Conservation (phyloP, 768 basidiomycete genomes). For the Rhodotorula paludigena region DNA sequence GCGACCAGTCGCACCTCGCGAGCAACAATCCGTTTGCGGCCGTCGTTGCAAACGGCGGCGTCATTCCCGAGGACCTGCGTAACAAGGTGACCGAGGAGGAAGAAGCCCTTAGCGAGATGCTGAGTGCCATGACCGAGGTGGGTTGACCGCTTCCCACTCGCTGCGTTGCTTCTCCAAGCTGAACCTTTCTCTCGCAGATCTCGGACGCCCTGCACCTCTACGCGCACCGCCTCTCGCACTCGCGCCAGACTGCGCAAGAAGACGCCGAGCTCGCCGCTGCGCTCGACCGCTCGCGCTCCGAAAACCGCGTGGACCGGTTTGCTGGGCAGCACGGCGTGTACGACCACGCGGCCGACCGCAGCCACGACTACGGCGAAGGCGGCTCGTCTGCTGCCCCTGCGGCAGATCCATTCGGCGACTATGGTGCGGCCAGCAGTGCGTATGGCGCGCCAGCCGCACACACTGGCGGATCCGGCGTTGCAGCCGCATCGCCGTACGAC, state of each 20-base stretch:
- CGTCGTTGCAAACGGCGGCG: background rate
- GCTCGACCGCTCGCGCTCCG: conserved; percentile 4
- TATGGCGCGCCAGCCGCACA: background rate
- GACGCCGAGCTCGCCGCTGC: conserved; percentile 16
- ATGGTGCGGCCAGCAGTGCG: background rate
- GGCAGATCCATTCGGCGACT: too few relatives aligned
- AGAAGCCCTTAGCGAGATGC: conserved; percentile 9
- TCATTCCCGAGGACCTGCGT: background rate
- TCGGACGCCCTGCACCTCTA: conserved; percentile 24
- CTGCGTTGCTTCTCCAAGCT: too few relatives aligned
- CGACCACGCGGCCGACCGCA: background rate
- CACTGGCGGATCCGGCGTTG: background rate
- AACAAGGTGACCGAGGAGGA: conserved; percentile 25
- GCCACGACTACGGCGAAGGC: conserved; percentile 18
- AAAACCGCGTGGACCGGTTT: background rate
- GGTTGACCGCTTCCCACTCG: too few relatives aligned
- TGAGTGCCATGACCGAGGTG: conserved; percentile 24
- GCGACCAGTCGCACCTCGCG: background rate
- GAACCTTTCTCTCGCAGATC: conserved; percentile 16
- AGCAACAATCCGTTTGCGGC: conserved; percentile 34
- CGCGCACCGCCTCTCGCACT: background rate
- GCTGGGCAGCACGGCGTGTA: background rate
- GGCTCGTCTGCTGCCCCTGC: background rate
- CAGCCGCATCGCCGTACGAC: conserved; percentile 1
- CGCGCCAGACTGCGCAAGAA: conserved; percentile 1